These are phyloP conservation scores for Tilletia walkeri DNA, from an alignment of 1,284 basidiomycete species.

Conservation along the genomic window DNA sequence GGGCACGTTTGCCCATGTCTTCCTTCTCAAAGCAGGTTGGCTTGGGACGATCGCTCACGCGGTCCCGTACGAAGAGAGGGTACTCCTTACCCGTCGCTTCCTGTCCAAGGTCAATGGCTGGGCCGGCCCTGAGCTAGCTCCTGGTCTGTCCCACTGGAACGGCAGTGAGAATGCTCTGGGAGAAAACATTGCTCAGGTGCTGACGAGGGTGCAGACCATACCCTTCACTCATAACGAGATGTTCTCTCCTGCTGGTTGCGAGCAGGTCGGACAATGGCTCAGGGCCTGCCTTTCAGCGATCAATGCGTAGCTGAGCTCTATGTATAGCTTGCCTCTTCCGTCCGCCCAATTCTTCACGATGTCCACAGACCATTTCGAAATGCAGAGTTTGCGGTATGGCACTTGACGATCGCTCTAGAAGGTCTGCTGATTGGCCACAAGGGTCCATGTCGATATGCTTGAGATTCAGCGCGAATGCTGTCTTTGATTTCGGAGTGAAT, in stretches of 20 bases:
- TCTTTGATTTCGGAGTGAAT: no score
- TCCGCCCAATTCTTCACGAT: no score
- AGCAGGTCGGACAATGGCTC: constrained; percentile 10
- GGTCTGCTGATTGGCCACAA: no score
- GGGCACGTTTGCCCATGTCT: constrained; percentile 6
- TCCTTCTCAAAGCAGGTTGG: constrained; percentile 8
- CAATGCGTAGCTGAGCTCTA: not conserved
- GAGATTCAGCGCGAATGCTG: no score
- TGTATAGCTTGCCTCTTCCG: no score
- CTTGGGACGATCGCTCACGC: not conserved
- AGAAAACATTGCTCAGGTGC: not conserved
- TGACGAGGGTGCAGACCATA: constrained; percentile 3
- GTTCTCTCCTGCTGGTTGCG: constrained; percentile 5
- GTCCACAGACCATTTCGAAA: not conserved
- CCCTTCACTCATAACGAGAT: constrained; percentile 11
- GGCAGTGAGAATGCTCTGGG: no score
- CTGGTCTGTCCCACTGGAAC: not conserved
- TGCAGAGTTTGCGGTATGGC: not conserved
- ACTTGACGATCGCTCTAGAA: no score
- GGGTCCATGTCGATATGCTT: no score
- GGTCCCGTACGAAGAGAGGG: not conserved
- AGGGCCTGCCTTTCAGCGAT: not conserved
- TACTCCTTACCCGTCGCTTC: not conserved
- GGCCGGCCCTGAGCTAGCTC: not conserved
- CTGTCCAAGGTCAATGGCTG: constrained; percentile 8